Percentiles rank a stretch among this genome's conserved stretches.
Evolutionary conservation across 805 yeast species (phyloP).

Genomic region (Lachancea cidri): DNA sequence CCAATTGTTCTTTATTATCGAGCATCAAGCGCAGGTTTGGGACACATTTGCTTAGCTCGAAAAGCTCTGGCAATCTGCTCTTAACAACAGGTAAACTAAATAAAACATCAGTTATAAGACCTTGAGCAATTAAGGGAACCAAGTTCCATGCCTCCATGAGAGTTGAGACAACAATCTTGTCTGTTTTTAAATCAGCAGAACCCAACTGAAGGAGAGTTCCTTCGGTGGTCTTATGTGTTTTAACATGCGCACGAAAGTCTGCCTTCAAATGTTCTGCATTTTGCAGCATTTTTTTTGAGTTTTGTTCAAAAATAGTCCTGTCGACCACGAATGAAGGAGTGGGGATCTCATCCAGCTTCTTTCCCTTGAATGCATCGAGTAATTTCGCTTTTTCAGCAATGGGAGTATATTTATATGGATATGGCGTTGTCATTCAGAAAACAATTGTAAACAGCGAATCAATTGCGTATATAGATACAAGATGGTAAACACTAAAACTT

Average conservation of each 20-base stretch:
- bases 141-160: slow-evolving; percentile 53
- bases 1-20: slow-evolving; percentile 55
- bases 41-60: slow-evolving; percentile 38
- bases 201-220: slow-evolving; percentile 55
- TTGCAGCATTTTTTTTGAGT: slow-evolving; percentile 43
- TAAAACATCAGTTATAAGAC: slow-evolving; percentile 41
- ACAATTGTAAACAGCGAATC: not conserved
- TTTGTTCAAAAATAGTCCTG: slow-evolving; percentile 34
- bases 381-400: slow-evolving; percentile 11
- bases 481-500: too few species aligned
- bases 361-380: slow-evolving; percentile 36
- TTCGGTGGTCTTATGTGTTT: slow-evolving; percentile 66
- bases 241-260: slow-evolving; percentile 56
- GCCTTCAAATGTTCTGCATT: slow-evolving; percentile 33
- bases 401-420: slow-evolving; percentile 9
- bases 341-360: slow-evolving; percentile 42
- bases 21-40: slow-evolving; percentile 50
- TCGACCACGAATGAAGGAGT: slow-evolving; percentile 58
- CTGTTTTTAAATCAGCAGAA: slow-evolving; percentile 34
- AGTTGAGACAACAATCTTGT: slow-evolving; percentile 62
- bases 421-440: too few species aligned
- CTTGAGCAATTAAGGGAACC: slow-evolving; percentile 30
- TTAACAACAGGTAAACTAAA: slow-evolving; percentile 56
- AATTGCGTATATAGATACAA: too few species aligned
- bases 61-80: slow-evolving; percentile 43